A percentile compares a stretch with the other conserved stretches of the same genome.
These are phyloP conservation scores for Solanum paucissectum DNA, from an alignment of 257 asterid genomes.

Conservation along the genomic window DNA sequence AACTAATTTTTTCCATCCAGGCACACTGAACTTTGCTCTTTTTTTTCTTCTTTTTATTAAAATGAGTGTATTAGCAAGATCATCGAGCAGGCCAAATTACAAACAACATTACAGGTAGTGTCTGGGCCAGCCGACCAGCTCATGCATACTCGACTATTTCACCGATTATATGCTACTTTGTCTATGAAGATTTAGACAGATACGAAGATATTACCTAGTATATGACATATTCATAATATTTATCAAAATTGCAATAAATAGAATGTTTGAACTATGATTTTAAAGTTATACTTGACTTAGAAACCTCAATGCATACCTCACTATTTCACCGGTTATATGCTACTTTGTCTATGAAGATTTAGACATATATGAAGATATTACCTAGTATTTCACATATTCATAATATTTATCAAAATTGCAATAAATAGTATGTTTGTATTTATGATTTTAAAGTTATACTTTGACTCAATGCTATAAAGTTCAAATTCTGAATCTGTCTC, in stretches of 20 bases:
- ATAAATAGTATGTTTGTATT: rapidly evolving
- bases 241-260: no score
- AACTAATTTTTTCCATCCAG: not conserved
- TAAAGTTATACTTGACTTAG: no score
- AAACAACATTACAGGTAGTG: not conserved
- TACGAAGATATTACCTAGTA: no score
- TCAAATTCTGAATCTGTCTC: rapidly evolving
- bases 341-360: not conserved
- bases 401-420: not conserved
- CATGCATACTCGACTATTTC: not conserved
- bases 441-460: not conserved
- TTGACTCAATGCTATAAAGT: not conserved
- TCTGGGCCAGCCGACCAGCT: rapidly evolving
- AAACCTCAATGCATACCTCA: no score
- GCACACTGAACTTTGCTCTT: not conserved
- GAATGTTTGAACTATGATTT: no score
- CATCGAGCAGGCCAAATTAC: not conserved
- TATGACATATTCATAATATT: no score
- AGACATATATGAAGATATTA: not conserved
- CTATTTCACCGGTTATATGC: no score
- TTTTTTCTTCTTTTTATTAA: not conserved
- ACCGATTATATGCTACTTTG: no score
- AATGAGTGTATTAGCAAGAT: not conserved
- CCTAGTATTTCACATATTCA: not conserved
- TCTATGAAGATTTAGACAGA: not conserved